Conservation (phyloP, 2,329 filamentous ascomycete species). For the Lasiodiplodia theobromae region DNA sequence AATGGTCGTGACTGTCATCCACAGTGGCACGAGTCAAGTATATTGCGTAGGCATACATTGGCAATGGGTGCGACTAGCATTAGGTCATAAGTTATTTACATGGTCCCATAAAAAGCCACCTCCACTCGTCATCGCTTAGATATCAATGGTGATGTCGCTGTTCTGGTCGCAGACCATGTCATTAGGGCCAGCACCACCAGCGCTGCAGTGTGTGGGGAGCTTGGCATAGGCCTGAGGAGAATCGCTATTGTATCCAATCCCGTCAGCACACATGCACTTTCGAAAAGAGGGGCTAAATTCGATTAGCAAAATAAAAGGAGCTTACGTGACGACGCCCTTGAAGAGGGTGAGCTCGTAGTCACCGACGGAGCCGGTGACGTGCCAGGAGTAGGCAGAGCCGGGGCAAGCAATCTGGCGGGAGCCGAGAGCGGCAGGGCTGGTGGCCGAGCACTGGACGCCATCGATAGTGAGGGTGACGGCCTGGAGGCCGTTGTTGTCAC, state of each 20-base stretch:
- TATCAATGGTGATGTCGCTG: neutral
- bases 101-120: neutral
- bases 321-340: slow-evolving; percentile 1
- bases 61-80: neutral
- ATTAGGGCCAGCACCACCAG: neutral
- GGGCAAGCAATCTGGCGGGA: slow-evolving; percentile 5
- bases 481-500: slow-evolving; percentile 30
- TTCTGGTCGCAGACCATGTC: slow-evolving; percentile 22
- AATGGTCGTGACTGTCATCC: too few species aligned
- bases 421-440: neutral
- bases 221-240: neutral
- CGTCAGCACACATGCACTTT: too few species aligned
- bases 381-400: slow-evolving; percentile 2
- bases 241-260: neutral
- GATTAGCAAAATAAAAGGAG: too few species aligned
- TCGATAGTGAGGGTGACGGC: neutral
- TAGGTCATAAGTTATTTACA: neutral
- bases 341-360: slow-evolving; percentile 27
- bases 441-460: slow-evolving; percentile 6
- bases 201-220: neutral
- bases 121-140: neutral
- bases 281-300: too few species aligned
- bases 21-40: too few species aligned
- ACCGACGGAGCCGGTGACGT: slow-evolving; percentile 17
- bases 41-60: neutral